Evolutionary conservation across 2,329 filamentous ascomycete genomes (phyloP).

Genomic region (Epichloe sylvatica): DNA sequence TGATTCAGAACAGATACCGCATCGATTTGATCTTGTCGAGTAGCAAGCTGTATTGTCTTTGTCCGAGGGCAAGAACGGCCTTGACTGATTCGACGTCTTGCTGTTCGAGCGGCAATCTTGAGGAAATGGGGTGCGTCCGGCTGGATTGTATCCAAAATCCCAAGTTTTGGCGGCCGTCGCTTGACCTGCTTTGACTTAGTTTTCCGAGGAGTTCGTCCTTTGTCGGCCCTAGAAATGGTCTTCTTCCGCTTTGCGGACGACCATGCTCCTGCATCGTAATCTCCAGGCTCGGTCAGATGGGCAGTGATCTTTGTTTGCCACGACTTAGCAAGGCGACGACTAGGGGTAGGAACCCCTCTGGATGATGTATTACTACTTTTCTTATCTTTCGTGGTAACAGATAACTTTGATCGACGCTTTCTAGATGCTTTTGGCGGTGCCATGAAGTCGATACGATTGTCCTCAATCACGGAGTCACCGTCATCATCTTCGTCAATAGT

Average conservation of each 20-base stretch:
- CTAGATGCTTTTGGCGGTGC: constrained; percentile 23
- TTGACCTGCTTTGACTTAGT: background rate
- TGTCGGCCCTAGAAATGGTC: background rate
- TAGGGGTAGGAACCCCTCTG: constrained; percentile 9
- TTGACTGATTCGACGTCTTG: constrained; percentile 29
- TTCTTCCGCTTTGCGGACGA: background rate
- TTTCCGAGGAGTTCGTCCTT: background rate
- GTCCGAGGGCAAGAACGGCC: constrained; percentile 40
- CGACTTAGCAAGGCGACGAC: constrained; percentile 8
- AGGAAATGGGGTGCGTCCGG: constrained; percentile 41
- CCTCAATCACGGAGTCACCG: constrained; percentile 31
- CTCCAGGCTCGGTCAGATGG: constrained; percentile 10
- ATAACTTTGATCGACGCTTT: constrained; percentile 24
- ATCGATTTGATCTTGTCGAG: constrained; percentile 45
- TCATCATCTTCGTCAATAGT: constrained; percentile 16
- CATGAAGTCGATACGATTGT: constrained; percentile 40
- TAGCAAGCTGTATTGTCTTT: constrained; percentile 48
- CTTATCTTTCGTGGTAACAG: constrained; percentile 11
- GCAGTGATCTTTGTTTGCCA: constrained; percentile 22
- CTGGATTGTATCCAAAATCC: constrained; percentile 47
- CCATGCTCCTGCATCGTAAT: background rate
- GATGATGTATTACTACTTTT: constrained; percentile 14
- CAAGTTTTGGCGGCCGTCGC: constrained; percentile 32
- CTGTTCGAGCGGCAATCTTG: constrained; percentile 46
- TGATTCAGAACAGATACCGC: constrained; percentile 36